Conservation (phyloP, 352 stramenopile species). For the Peronospora destructor region DNA sequence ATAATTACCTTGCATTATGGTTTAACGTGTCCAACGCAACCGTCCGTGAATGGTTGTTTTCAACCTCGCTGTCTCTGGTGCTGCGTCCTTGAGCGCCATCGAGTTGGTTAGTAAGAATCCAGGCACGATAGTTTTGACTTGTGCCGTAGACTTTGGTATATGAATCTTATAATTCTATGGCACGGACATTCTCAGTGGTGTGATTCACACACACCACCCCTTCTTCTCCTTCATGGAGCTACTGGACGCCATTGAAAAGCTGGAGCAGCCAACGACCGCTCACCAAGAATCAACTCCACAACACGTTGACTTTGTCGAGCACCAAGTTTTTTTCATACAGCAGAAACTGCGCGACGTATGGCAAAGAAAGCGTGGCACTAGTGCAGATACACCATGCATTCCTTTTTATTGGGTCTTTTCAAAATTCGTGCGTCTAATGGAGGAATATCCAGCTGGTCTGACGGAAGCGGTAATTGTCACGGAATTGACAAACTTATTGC, state of each 20-base stretch:
- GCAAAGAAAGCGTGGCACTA: slow-evolving; percentile 24
- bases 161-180: too few relatives aligned
- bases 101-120: too few relatives aligned
- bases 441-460: slow-evolving; percentile 63
- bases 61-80: too few relatives aligned
- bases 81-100: too few relatives aligned
- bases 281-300: background rate
- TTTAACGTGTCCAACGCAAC: too few relatives aligned
- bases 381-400: slow-evolving; percentile 14
- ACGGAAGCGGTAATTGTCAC: slow-evolving; percentile 57
- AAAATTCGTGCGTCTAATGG: slow-evolving; percentile 44
- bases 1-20: too few relatives aligned
- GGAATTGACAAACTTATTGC: slow-evolving; percentile 42
- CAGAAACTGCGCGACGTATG: slow-evolving; percentile 36
- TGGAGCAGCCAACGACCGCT: slow-evolving; percentile 21
- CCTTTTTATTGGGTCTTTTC: slow-evolving; percentile 57
- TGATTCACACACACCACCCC: too few relatives aligned
- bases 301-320: slow-evolving; percentile 39
- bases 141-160: too few relatives aligned
- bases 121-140: too few relatives aligned
- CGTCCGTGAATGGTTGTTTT: too few relatives aligned
- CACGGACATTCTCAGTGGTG: too few relatives aligned
- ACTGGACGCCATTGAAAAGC: slow-evolving; percentile 47
- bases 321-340: slow-evolving; percentile 39
- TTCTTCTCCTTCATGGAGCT: slow-evolving; percentile 54